phyloP scores from a whole-genome alignment of 2,329 filamentous ascomycete species.

The Lachnellula suecica region DNA sequence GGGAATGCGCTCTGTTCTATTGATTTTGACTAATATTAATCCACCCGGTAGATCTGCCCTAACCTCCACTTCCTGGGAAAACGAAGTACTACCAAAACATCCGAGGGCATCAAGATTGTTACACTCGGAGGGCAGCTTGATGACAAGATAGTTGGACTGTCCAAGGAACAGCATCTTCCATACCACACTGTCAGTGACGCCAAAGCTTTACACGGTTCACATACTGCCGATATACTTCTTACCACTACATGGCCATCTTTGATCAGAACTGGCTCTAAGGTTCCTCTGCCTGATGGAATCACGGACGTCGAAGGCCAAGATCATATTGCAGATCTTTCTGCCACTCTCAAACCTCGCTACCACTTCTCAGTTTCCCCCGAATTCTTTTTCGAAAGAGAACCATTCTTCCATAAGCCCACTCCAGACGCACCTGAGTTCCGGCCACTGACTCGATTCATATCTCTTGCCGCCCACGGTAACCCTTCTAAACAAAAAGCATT shows the following conservation, averaged over 20 bases:
- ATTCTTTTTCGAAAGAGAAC: conserved; percentile 81
- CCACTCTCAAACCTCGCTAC: conserved; percentile 83
- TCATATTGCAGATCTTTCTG: conserved; percentile 75
- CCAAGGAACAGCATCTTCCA: conserved; percentile 72
- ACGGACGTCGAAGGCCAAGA: conserved; percentile 55
- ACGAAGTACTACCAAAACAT: conserved; percentile 82
- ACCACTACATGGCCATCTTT: conserved; percentile 83
- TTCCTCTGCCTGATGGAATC: conserved; percentile 53
- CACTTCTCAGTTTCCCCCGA: conserved; percentile 72
- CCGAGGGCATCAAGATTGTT: conserved; percentile 86
- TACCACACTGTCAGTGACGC: conserved; percentile 77
- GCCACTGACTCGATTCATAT: conserved; percentile 83
- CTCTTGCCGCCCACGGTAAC: conserved; percentile 78
- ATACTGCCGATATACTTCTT: conserved; percentile 81
- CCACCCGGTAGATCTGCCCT: conserved; percentile 64
- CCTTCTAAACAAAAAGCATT: conserved; percentile 74
- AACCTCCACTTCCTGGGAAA: conserved; percentile 91
- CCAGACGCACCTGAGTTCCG: conserved; percentile 53
- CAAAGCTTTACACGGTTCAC: conserved; percentile 71
- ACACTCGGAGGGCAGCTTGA: conserved; percentile 75
- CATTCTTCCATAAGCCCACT: conserved; percentile 71
- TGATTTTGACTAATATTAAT: conserved; percentile 12
- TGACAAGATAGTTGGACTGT: conserved; percentile 57
- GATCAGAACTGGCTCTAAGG: conserved; percentile 68
- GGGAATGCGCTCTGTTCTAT: conserved; percentile 24